Base-by-base conservation (phyloP, 2,329 filamentous ascomycete species). In the Epicoccum sorghinum region DNA sequence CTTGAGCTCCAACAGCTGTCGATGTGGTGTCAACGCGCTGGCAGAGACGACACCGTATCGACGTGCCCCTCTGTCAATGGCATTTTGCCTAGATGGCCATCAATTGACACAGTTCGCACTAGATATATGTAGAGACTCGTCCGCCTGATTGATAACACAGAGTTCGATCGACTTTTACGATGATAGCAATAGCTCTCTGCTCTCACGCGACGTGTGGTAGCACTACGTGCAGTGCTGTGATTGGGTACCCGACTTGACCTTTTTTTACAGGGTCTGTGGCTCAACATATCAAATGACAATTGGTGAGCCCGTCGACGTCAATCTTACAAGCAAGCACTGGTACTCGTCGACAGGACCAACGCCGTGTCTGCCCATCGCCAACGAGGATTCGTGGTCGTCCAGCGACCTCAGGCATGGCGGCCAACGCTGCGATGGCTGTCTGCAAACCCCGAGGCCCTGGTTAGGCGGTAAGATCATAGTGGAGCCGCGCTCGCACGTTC, bases 171-270 rank as follows among this genome's bases (percentile, higher is more conserved):
- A 38, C 52, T 46, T 50, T 30, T 46, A 41, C 41, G 41, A 36
- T 33, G 37, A 38, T 42, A 4, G 6, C 27, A 33, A 23, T 18
- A 18, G 41, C 47, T 45, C 48, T 58, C 39, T 41, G 27, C 32
- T 30, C 57, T 59, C 57, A 57, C 57, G 60, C 60, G 64, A 61
- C 59, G 55, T 52, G 52, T 56, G 47, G 47, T 56, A 30, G 47
- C 50, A 59, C 62, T 64, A 65, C 64, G 64, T 64, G 62, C 59
- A 40, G 39, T 32, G 49, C 52, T 29, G 27, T 64, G 61, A 67
- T 67, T 67, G 64, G 64, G 18, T 39, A 50, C 41, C 36, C 25
- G 22, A 1, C 4, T 46, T 7, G 32, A 50, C 24, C 14, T 49
- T 30, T 30, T 33, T 22, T n/a, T 13, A 37, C 46, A 50, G 52